Evolutionary conservation across 2,329 filamentous ascomycete genomes (phyloP).

Genomic region (Alternaria sp.): DNA sequence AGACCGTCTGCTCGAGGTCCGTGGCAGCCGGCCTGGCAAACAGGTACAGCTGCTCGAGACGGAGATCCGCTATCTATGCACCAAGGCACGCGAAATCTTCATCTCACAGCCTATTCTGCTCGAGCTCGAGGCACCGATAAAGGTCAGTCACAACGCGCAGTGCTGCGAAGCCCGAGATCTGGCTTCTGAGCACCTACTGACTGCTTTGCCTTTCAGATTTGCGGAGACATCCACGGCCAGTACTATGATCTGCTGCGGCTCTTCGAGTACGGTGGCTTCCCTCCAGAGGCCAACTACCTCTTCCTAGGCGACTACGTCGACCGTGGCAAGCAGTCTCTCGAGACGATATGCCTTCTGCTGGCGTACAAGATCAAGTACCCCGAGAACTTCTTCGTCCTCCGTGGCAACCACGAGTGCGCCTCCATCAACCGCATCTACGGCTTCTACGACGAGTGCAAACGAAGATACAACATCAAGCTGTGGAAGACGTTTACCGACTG

Average conservation of each 20-base stretch:
- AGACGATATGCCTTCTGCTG: slow-evolving; percentile 95
- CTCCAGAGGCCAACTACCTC: slow-evolving; percentile 98
- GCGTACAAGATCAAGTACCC: slow-evolving; percentile 99
- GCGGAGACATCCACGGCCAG: slow-evolving; percentile 98
- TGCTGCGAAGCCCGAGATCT: not conserved
- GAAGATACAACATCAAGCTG: slow-evolving; percentile 98
- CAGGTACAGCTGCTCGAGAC: slow-evolving; percentile 96
- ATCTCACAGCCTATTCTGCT: slow-evolving; percentile 98
- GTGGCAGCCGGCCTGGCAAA: slow-evolving; percentile 96
- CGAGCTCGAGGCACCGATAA: slow-evolving; percentile 97
- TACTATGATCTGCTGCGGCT: slow-evolving; percentile 97
- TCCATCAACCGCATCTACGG: slow-evolving; percentile 99
- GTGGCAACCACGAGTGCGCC: slow-evolving; percentile 98
- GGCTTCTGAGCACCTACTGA: slow-evolving; percentile 19
- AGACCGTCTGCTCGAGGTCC: slow-evolving; percentile 95
- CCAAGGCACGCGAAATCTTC: slow-evolving; percentile 98
- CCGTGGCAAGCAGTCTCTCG: slow-evolving; percentile 97
- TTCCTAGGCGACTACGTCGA: slow-evolving; percentile 99
- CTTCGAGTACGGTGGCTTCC: slow-evolving; percentile 98
- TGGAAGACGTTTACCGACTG: slow-evolving; percentile 99
- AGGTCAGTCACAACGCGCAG: slow-evolving; percentile 66
- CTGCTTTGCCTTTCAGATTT: slow-evolving; percentile 70
- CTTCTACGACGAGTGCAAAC: slow-evolving; percentile 99
- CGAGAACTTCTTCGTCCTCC: slow-evolving; percentile 98
- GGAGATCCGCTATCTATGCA: slow-evolving; percentile 96